phyloP scores from a whole-genome alignment of 2,329 filamentous ascomycete genomes.

The Rasamsonia emersonii region DNA sequence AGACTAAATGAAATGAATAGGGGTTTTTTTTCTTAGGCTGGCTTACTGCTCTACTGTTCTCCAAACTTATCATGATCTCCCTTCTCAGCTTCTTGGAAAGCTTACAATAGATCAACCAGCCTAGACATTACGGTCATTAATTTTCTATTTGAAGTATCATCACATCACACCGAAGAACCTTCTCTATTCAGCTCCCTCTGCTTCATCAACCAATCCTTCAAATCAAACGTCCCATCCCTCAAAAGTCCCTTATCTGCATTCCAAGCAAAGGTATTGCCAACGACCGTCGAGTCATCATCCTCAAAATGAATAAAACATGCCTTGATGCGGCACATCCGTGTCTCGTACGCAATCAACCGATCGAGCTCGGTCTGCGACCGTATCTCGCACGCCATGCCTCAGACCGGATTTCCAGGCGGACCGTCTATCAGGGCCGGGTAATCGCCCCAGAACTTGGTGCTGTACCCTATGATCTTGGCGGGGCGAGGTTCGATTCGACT shows the following conservation, averaged over 20 bases:
- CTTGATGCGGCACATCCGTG: slow-evolving; percentile 1
- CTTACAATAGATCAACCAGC: too few relatives aligned
- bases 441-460: slow-evolving; percentile 7
- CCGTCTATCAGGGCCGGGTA: slow-evolving; percentile 8
- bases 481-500: slow-evolving; percentile 2
- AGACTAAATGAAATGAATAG: too few relatives aligned
- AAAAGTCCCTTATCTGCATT: slow-evolving; percentile 3
- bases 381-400: slow-evolving; percentile 7
- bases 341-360: slow-evolving; percentile 4
- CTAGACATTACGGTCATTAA: too few relatives aligned
- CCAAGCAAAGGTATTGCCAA: slow-evolving; percentile 6
- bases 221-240: slow-evolving; percentile 8
- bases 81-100: too few relatives aligned
- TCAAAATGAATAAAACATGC: slow-evolving; percentile 5
- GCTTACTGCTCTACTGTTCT: too few relatives aligned
- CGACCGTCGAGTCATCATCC: slow-evolving; percentile 2
- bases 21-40: too few relatives aligned
- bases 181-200: too few relatives aligned
- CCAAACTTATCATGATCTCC: too few relatives aligned
- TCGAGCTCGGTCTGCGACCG: slow-evolving; percentile 1
- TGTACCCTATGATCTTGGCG: slow-evolving; percentile 6
- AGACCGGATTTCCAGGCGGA: slow-evolving; percentile 1
- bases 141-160: too few relatives aligned
- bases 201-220: slow-evolving; percentile 8
- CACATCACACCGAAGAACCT: too few relatives aligned